Percentiles rank a stretch among this genome's conserved stretches.
Conservation (phyloP, 352 stramenopile genomes). For the Pythium apleroticum region DNA sequence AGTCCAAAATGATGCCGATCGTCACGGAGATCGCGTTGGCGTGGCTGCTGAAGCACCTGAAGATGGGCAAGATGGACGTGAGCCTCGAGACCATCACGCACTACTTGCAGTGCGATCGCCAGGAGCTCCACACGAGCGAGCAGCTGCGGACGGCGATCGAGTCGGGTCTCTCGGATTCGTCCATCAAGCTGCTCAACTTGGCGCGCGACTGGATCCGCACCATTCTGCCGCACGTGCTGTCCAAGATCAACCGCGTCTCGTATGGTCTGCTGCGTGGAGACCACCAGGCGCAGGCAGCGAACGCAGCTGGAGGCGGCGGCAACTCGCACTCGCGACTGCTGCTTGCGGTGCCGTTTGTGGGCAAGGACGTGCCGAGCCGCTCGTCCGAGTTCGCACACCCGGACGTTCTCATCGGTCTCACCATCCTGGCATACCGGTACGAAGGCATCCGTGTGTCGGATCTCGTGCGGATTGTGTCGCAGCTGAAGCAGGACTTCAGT, state of each 20-base stretch:
- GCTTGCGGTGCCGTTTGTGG: conserved; percentile 98
- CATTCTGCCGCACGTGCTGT: conserved; percentile 97
- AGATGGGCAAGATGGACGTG: conserved; percentile 94
- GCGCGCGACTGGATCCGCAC: conserved; percentile 96
- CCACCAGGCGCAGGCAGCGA: conserved; percentile 45
- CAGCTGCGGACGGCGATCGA: conserved; percentile 81
- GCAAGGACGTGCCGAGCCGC: conserved; percentile 98
- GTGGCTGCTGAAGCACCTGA: conserved; percentile 87
- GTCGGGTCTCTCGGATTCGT: conserved; percentile 65
- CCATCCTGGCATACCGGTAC: conserved; percentile 90
- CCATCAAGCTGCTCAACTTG: conserved; percentile 99
- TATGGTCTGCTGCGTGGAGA: conserved; percentile 95
- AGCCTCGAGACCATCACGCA: conserved; percentile 58
- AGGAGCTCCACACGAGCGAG: conserved; percentile 69
- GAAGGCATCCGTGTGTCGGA: conserved; percentile 87
- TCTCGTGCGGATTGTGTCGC: conserved; percentile 83
- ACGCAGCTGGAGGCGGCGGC: conserved; percentile 67
- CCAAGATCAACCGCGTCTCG: conserved; percentile 99
- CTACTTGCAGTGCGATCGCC: conserved; percentile 65
- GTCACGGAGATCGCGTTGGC: conserved; percentile 86
- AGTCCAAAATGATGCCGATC: conserved; percentile 91
- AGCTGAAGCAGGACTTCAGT: conserved; percentile 88
- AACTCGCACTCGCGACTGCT: conserved; percentile 96
- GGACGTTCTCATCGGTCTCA: conserved; percentile 94
- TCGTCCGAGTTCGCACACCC: conserved; percentile 99